A percentile compares a stretch with the other conserved stretches of the same genome.
Conservation (phyloP, 1,284 basidiomycete species). For the Gomphus bonarii region DNA sequence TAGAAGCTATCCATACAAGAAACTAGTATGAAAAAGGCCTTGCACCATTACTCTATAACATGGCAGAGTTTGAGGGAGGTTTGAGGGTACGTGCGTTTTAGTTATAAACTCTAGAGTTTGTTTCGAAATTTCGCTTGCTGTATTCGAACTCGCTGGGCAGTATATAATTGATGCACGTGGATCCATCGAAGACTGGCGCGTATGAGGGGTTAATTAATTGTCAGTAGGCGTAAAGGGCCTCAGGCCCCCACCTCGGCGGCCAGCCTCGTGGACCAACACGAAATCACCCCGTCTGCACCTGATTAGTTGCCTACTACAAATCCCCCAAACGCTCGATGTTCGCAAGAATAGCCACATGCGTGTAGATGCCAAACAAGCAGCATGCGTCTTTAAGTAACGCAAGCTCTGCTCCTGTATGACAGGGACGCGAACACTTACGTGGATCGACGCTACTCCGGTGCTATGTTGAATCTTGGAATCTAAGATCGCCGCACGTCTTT, state of each 20-base stretch:
- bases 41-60: background rate
- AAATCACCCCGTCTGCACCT: background rate
- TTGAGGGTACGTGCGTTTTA: background rate
- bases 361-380: background rate
- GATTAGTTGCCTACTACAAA: background rate
- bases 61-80: background rate
- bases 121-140: background rate
- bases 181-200: background rate
- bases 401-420: background rate
- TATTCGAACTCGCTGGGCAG: background rate
- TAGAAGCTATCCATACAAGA: background rate
- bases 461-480: too few relatives aligned
- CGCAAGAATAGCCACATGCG: background rate
- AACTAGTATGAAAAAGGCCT: background rate
- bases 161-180: background rate
- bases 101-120: background rate
- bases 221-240: background rate
- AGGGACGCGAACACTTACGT: background rate
- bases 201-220: background rate
- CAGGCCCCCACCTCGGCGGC: too few relatives aligned
- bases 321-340: background rate
- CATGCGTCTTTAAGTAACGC: conserved; percentile 1
- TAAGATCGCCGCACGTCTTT: background rate
- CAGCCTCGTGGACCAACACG: conserved; percentile 1
- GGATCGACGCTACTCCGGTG: background rate